These are phyloP conservation scores for Drechslera avenae DNA, from an alignment of 2,329 filamentous ascomycete genomes.

Conservation along the genomic window DNA sequence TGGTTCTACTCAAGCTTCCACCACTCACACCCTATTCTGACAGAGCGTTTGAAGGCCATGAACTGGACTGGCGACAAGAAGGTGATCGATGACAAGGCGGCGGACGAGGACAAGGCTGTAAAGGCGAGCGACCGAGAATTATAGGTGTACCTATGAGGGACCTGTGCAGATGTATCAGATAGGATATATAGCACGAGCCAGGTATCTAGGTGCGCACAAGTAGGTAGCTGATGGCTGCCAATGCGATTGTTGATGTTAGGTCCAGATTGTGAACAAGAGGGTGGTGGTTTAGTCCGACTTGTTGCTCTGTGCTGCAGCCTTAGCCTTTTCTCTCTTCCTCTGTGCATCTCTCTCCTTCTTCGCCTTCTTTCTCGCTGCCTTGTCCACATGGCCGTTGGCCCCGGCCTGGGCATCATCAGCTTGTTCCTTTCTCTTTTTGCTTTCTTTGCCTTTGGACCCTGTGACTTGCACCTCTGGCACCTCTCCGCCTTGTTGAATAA, in stretches of 20 bases:
- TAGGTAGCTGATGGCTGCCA: conserved; percentile 1
- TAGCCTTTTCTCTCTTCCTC: conserved; percentile 48
- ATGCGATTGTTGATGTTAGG: not conserved
- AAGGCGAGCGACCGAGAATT: conserved; percentile 79
- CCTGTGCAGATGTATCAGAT: not conserved
- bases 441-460: conserved; percentile 24
- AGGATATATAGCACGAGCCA: not conserved
- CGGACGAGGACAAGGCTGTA: conserved; percentile 64
- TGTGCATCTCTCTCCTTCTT: conserved; percentile 61
- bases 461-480: conserved; percentile 33
- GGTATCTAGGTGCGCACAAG: conserved; percentile 3
- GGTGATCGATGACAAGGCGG: conserved; percentile 55
- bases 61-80: conserved; percentile 77
- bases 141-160: conserved; percentile 49
- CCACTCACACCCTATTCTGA: conserved; percentile 95
- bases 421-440: conserved; percentile 40
- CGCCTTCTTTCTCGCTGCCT: conserved; percentile 59
- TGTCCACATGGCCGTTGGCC: conserved; percentile 46
- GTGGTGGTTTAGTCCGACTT: conserved; percentile 17
- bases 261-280: not conserved
- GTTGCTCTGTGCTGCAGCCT: conserved; percentile 38
- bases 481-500: conserved; percentile 37
- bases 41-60: conserved; percentile 88
- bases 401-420: conserved; percentile 7
- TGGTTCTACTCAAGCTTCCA: conserved; percentile 99